These are phyloP conservation scores for Claviceps sp. DNA, from an alignment of 2,329 filamentous ascomycete species.

Conservation along the genomic window DNA sequence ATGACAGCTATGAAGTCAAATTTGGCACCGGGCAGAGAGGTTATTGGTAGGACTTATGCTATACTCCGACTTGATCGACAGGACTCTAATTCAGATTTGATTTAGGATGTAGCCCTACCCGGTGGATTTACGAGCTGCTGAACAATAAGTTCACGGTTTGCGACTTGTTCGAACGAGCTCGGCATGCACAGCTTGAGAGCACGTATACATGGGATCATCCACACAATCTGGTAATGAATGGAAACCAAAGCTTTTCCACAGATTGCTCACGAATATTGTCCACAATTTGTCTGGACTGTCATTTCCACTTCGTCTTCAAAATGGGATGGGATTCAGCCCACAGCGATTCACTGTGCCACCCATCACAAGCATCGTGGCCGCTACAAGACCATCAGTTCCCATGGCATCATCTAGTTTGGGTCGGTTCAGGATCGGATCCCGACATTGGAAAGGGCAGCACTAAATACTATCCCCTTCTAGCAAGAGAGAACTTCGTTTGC, in stretches of 20 bases:
- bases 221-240: slow-evolving; percentile 25
- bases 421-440: slow-evolving; percentile 15
- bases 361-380: slow-evolving; percentile 21
- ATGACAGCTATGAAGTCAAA: slow-evolving; percentile 19
- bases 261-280: slow-evolving; percentile 18
- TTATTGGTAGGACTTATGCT: slow-evolving; percentile 14
- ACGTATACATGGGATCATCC: slow-evolving; percentile 22
- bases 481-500: slow-evolving; percentile 27
- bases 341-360: slow-evolving; percentile 17
- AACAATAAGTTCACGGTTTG: slow-evolving; percentile 24
- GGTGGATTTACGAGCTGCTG: slow-evolving; percentile 28
- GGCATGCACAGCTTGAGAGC: slow-evolving; percentile 16
- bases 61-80: neutral
- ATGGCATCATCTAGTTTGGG: slow-evolving; percentile 27
- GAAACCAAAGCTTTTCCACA: slow-evolving; percentile 23
- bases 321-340: slow-evolving; percentile 20
- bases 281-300: slow-evolving; percentile 26
- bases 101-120: slow-evolving; percentile 24
- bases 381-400: slow-evolving; percentile 21
- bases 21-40: slow-evolving; percentile 13
- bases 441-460: slow-evolving; percentile 12
- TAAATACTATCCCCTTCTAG: slow-evolving; percentile 26
- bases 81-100: neutral
- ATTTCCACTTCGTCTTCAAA: slow-evolving; percentile 28
- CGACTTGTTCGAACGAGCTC: slow-evolving; percentile 23